Evolutionary conservation across 2,329 filamentous ascomycete species (phyloP).

Genomic region (Didymella keratinophila): DNA sequence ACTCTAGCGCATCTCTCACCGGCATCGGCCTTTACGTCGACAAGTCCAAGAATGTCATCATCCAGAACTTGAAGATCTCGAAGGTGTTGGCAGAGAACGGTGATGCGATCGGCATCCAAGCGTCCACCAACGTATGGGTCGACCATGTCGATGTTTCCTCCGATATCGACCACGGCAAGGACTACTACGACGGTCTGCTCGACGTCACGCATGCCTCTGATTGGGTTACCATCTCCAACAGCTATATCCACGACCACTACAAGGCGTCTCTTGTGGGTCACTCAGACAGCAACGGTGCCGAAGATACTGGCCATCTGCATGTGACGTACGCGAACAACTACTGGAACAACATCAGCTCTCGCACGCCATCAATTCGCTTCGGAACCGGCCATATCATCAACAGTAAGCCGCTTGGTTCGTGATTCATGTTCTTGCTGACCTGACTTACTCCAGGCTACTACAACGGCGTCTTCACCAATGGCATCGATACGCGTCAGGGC

Average conservation of each 20-base stretch:
- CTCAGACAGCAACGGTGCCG: conserved; percentile 64
- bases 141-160: conserved; percentile 72
- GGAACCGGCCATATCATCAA: conserved; percentile 70
- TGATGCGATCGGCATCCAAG: conserved; percentile 62
- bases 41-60: conserved; percentile 61
- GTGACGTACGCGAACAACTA: conserved; percentile 74
- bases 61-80: conserved; percentile 63
- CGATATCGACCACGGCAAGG: conserved; percentile 67
- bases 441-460: conserved; percentile 35
- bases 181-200: conserved; percentile 73
- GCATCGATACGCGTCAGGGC: conserved; percentile 53
- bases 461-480: conserved; percentile 48
- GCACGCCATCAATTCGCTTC: conserved; percentile 69
- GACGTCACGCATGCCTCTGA: conserved; percentile 71
- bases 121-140: conserved; percentile 65
- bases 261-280: conserved; percentile 67
- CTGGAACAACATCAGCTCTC: conserved; percentile 70
- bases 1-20: conserved; percentile 54
- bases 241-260: conserved; percentile 66
- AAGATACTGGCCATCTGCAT: conserved; percentile 68
- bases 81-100: conserved; percentile 56
- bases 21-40: conserved; percentile 59
- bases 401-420: conserved; percentile 29
- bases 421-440: not conserved
- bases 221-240: conserved; percentile 65